Evolutionary conservation across 2,329 filamentous ascomycete species (phyloP).

Genomic region (Septoria linicola): DNA sequence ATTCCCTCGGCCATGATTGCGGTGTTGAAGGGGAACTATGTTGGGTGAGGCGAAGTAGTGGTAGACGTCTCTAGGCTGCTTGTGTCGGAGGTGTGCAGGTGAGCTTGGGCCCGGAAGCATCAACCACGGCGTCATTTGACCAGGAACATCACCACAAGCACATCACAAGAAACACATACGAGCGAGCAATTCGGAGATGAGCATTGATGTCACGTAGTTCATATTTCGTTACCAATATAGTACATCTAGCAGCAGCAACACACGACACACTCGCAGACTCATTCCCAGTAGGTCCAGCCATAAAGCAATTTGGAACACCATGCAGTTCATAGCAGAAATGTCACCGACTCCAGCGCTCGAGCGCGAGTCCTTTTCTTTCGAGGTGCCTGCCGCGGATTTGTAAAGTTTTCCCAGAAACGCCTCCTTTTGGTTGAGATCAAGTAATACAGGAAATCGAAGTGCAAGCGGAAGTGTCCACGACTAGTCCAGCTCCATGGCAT

Average conservation of each 20-base stretch:
- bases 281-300: slow-evolving; percentile 1
- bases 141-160: not conserved
- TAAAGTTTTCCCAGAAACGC: slow-evolving; percentile 11
- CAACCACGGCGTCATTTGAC: not conserved
- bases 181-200: not conserved
- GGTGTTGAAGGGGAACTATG: slow-evolving; percentile 11
- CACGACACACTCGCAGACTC: slow-evolving; percentile 11
- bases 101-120: not conserved
- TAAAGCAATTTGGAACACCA: not conserved
- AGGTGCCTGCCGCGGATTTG: slow-evolving; percentile 11
- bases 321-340: slow-evolving; percentile 9
- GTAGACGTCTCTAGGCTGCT: not conserved
- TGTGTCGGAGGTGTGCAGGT: not conserved
- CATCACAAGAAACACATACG: not conserved
- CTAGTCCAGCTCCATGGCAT: slow-evolving; percentile 38
- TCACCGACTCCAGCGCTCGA: slow-evolving; percentile 24
- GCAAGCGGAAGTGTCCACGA: not conserved
- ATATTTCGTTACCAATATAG: slow-evolving; percentile 10
- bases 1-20: slow-evolving; percentile 47
- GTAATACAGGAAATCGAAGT: not conserved
- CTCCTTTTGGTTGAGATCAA: slow-evolving; percentile 6
- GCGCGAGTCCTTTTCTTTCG: slow-evolving; percentile 19
- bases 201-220: not conserved
- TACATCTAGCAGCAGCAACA: slow-evolving; percentile 17
- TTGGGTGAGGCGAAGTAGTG: not conserved